Conservation (phyloP, 805 yeast species). For the Jamesozyma rosinii region DNA sequence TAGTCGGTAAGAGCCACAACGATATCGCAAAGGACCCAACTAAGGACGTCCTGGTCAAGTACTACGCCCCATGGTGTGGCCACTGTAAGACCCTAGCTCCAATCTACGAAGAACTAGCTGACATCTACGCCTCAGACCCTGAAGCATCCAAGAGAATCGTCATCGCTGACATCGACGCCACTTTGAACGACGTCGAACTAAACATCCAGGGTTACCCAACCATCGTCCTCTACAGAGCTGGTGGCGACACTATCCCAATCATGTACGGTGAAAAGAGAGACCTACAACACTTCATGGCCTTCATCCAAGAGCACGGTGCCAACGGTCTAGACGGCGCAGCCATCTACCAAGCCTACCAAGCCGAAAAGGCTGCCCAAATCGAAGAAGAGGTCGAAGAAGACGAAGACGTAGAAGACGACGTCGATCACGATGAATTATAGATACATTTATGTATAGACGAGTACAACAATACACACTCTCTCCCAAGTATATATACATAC, state of each 20-base stretch:
- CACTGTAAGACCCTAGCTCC: conserved; percentile 93
- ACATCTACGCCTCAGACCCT: conserved; percentile 44
- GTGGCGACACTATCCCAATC: conserved; percentile 57
- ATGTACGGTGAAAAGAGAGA: conserved; percentile 65
- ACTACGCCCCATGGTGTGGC: conserved; percentile 98
- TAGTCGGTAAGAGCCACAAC: conserved; percentile 81
- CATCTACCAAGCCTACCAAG: conserved; percentile 20
- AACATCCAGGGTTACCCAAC: conserved; percentile 90
- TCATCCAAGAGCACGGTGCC: conserved; percentile 62
- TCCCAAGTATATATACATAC: not conserved
- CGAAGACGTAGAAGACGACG: conserved; percentile 13
- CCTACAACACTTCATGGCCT: conserved; percentile 57
- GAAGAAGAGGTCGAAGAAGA: conserved; percentile 14
- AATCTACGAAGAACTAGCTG: conserved; percentile 78
- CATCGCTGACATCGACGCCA: conserved; percentile 84
- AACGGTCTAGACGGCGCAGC: conserved; percentile 48
- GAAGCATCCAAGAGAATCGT: conserved; percentile 46
- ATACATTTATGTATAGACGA: too few species aligned
- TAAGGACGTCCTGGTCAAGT: conserved; percentile 76
- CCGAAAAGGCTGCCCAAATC: conserved; percentile 11
- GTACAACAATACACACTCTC: too few species aligned
- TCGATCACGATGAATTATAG: conserved; percentile 30
- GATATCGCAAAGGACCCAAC: conserved; percentile 45
- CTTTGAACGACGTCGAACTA: conserved; percentile 78
- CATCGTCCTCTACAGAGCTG: conserved; percentile 82